Conservation (phyloP, 2,329 filamentous ascomycete species). For the Aotearoamyces nothofagi region DNA sequence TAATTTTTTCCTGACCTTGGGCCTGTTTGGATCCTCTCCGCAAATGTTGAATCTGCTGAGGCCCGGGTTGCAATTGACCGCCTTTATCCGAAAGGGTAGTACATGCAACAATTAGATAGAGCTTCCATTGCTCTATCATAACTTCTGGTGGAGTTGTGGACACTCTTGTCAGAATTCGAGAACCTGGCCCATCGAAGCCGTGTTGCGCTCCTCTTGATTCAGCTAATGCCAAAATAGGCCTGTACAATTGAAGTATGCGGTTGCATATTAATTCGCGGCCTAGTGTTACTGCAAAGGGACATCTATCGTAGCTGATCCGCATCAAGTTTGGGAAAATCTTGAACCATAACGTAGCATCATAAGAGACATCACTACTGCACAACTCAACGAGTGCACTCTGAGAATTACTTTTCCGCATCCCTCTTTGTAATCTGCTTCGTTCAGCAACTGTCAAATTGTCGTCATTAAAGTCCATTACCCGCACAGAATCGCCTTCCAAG, state of each 20-base stretch:
- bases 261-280: conserved; percentile 88
- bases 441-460: conserved; percentile 86
- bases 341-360: conserved; percentile 92
- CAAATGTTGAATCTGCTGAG: conserved; percentile 53
- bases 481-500: conserved; percentile 74
- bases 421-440: conserved; percentile 78
- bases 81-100: conserved; percentile 83
- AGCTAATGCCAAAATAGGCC: conserved; percentile 62
- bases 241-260: conserved; percentile 84
- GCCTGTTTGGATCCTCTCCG: conserved; percentile 66
- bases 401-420: conserved; percentile 69
- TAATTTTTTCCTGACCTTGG: conserved; percentile 60
- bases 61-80: conserved; percentile 38
- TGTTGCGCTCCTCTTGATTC: conserved; percentile 55
- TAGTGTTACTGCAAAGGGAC: conserved; percentile 79
- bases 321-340: conserved; percentile 96
- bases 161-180: conserved; percentile 27
- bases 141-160: conserved; percentile 68
- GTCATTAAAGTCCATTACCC: conserved; percentile 84
- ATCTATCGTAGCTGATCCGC: conserved; percentile 77
- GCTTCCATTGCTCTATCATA: conserved; percentile 92
- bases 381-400: conserved; percentile 83
- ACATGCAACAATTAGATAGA: conserved; percentile 94
- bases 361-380: conserved; percentile 87
- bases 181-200: conserved; percentile 36